phyloP scores from a whole-genome alignment of 805 yeast species.

The Metschnikowia anglica region DNA sequence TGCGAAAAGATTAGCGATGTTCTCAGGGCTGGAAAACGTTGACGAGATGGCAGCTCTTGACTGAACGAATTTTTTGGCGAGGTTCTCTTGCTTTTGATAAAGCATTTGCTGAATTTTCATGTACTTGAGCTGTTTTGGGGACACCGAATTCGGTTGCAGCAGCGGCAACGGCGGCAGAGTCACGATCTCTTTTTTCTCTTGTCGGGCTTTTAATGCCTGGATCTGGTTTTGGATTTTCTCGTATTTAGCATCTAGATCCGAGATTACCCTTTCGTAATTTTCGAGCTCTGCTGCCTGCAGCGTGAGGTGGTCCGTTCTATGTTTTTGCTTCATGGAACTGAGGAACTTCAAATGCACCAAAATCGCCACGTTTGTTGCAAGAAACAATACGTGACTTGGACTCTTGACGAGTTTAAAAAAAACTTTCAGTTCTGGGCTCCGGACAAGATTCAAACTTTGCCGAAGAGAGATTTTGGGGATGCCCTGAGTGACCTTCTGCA shows the following conservation, averaged over 20 bases:
- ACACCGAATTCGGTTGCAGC: background rate
- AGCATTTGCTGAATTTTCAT: conserved; percentile 1
- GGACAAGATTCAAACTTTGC: conserved; percentile 5
- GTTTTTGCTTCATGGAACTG: conserved; percentile 12
- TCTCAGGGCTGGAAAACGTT: conserved; percentile 1
- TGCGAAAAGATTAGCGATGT: conserved; percentile 14
- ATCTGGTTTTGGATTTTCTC: conserved; percentile 15
- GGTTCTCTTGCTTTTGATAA: background rate
- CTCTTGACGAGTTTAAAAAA: conserved; percentile 17
- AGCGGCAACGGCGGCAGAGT: background rate
- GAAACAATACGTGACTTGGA: conserved; percentile 20
- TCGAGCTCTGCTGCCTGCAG: conserved; percentile 18
- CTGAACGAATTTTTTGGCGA: conserved; percentile 3
- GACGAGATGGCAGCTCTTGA: conserved; percentile 2
- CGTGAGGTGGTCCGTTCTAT: conserved; percentile 10
- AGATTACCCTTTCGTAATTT: conserved; percentile 16
- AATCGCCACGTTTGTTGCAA: conserved; percentile 20
- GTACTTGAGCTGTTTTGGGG: conserved; percentile 1
- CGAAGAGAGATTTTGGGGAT: conserved; percentile 9
- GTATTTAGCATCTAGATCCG: conserved; percentile 16
- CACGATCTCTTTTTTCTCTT: background rate
- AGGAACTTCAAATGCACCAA: conserved; percentile 17
- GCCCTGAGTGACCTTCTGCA: conserved; percentile 10
- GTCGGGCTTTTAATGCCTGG: conserved; percentile 7
- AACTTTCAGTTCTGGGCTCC: conserved; percentile 14